phyloP scores from a whole-genome alignment of 805 yeast genomes.

The Kluyveromyces nonfermentans region DNA sequence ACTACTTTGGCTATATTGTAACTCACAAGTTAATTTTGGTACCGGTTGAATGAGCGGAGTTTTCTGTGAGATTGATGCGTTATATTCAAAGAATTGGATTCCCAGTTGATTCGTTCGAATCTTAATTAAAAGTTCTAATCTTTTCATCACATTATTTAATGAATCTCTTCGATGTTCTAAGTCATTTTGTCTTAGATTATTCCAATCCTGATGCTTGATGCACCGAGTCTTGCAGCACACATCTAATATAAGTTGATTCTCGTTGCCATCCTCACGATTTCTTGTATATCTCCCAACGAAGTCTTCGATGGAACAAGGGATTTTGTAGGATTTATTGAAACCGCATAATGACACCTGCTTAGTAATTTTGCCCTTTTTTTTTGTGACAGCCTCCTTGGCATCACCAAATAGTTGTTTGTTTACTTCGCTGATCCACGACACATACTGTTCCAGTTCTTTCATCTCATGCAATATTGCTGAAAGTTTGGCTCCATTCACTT shows the following conservation, averaged over 20 bases:
- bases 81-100: constrained; percentile 20
- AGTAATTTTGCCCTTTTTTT: constrained; percentile 11
- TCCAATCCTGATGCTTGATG: constrained; percentile 25
- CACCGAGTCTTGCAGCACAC: constrained; percentile 24
- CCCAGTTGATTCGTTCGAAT: constrained; percentile 23
- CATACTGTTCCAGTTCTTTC: constrained; percentile 12
- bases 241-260: constrained; percentile 7
- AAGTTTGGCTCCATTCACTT: constrained; percentile 9
- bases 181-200: constrained; percentile 15
- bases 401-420: constrained; percentile 11
- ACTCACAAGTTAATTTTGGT: background rate
- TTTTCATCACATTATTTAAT: constrained; percentile 16
- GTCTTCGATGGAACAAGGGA: constrained; percentile 13
- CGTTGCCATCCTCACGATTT: constrained; percentile 1
- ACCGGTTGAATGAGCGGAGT: background rate
- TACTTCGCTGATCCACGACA: constrained; percentile 27
- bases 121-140: constrained; percentile 16
- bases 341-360: constrained; percentile 21
- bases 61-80: background rate
- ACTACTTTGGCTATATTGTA: too few species aligned
- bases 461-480: constrained; percentile 10
- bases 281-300: constrained; percentile 11
- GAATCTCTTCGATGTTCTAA: constrained; percentile 18
- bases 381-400: background rate
- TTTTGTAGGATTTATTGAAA: constrained; percentile 10